Percentiles rank a stretch among this genome's conserved stretches.
Conservation (phyloP, 495 filamentous ascomycete species). For the Collariella sp. region DNA sequence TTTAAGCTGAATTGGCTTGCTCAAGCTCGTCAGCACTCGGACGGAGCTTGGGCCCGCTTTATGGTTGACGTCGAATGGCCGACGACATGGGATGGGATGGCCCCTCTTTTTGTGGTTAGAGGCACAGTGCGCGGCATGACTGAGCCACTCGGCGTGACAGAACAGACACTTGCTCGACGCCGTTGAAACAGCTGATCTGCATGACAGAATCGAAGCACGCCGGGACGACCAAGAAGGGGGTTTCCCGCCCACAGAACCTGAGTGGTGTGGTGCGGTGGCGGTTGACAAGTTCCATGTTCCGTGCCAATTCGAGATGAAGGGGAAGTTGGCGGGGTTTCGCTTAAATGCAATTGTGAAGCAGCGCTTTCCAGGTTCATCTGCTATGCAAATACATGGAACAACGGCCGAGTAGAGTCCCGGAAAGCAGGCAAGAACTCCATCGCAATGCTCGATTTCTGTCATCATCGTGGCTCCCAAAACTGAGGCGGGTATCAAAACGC, state of each 20-base stretch:
- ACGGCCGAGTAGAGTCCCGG: not conserved
- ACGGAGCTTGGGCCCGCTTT: conserved; percentile 1
- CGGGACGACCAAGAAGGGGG: too few relatives aligned
- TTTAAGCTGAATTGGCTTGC: not conserved
- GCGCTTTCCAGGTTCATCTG: too few relatives aligned
- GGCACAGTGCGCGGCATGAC: too few relatives aligned
- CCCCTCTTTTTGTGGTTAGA: not conserved
- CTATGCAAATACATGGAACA: not conserved
- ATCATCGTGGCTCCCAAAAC: not conserved
- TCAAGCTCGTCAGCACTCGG: not conserved
- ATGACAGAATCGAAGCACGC: not conserved
- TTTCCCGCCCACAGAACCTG: too few relatives aligned
- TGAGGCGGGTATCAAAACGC: conserved; percentile 9
- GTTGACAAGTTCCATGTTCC: too few relatives aligned
- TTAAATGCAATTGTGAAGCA: too few relatives aligned
- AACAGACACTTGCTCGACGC: not conserved
- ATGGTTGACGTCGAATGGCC: not conserved
- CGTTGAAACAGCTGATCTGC: not conserved
- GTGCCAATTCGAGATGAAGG: too few relatives aligned
- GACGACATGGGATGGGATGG: not conserved
- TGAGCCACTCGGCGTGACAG: not conserved
- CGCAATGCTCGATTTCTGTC: conserved; percentile 2
- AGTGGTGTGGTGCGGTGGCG: too few relatives aligned
- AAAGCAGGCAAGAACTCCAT: not conserved
- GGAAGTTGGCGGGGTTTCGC: too few relatives aligned